phyloP scores from a whole-genome alignment of 495 filamentous ascomycete genomes.

The Chaetomium cochliodes region DNA sequence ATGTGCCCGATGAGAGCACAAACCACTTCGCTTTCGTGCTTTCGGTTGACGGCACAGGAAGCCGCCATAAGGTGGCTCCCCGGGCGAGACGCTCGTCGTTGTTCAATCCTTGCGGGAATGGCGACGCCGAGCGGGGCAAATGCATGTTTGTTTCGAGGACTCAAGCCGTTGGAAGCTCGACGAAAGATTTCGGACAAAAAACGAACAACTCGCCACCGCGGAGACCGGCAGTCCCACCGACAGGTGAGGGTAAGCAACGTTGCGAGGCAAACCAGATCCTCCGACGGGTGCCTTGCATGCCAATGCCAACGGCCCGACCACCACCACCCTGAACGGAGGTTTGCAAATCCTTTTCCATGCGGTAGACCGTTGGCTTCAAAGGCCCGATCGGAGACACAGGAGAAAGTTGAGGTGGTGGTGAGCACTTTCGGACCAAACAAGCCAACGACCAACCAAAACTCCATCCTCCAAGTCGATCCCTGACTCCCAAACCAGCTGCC shows the following conservation, averaged over 20 bases:
- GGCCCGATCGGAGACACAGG: background rate
- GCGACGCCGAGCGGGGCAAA: background rate
- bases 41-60: background rate
- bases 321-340: conserved; percentile 9
- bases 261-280: background rate
- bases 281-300: conserved; percentile 8
- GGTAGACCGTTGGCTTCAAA: background rate
- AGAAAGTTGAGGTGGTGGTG: background rate
- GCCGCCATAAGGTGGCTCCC: background rate
- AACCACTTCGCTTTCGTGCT: background rate
- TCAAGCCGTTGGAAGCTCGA: background rate
- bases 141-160: background rate
- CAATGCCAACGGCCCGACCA: conserved; percentile 5
- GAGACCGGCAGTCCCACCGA: background rate
- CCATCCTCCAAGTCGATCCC: background rate
- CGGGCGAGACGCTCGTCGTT: background rate
- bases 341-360: conserved; percentile 13
- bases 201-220: background rate
- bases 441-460: background rate
- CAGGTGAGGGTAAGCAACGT: conserved; percentile 9
- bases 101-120: background rate
- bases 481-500: conserved; percentile 5
- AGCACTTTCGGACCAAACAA: conserved; percentile 3
- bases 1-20: background rate
- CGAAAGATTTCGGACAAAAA: background rate